Conservation (phyloP, 169 alveolate species). For the Haemoproteus tartakovskyi region DNA sequence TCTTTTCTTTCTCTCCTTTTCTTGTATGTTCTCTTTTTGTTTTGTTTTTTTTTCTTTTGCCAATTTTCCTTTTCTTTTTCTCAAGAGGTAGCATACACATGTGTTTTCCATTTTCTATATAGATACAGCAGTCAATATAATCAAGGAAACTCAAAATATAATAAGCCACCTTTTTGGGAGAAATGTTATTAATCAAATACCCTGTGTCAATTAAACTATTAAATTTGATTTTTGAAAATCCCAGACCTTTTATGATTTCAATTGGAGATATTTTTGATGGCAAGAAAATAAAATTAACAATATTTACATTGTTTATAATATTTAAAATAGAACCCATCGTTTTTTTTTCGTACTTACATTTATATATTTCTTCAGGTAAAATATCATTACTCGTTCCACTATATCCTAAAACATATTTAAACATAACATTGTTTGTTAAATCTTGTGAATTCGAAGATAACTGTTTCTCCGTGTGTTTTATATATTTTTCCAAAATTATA, state of each 20-base stretch:
- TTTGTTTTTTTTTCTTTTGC: background rate
- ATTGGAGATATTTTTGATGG: constrained; percentile 55
- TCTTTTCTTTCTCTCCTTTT: constrained; percentile 1
- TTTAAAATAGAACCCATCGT: constrained; percentile 85
- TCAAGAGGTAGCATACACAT: constrained; percentile 65
- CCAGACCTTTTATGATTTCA: constrained; percentile 24
- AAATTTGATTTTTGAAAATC: constrained; percentile 30
- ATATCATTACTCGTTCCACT: constrained; percentile 92
- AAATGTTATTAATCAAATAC: constrained; percentile 44
- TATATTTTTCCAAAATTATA: constrained; percentile 79
- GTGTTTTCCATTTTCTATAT: constrained; percentile 65
- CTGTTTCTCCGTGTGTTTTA: constrained; percentile 84
- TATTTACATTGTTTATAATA: constrained; percentile 71
- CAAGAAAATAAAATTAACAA: constrained; percentile 56
- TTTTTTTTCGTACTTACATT: constrained; percentile 85
- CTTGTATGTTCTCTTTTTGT: background rate
- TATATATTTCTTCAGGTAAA: constrained; percentile 86
- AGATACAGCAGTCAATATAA: constrained; percentile 61
- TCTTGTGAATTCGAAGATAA: constrained; percentile 89
- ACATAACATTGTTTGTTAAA: constrained; percentile 84
- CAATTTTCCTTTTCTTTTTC: constrained; percentile 3
- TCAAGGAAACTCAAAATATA: constrained; percentile 39
- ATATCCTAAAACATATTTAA: constrained; percentile 88
- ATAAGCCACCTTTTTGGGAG: constrained; percentile 61
- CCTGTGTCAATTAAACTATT: constrained; percentile 60